Evolutionary conservation across 23 red algal genomes (phyloP), one percentile per base, ranked within the genome.

Genomic region (Agarophyton chilense): DNA sequence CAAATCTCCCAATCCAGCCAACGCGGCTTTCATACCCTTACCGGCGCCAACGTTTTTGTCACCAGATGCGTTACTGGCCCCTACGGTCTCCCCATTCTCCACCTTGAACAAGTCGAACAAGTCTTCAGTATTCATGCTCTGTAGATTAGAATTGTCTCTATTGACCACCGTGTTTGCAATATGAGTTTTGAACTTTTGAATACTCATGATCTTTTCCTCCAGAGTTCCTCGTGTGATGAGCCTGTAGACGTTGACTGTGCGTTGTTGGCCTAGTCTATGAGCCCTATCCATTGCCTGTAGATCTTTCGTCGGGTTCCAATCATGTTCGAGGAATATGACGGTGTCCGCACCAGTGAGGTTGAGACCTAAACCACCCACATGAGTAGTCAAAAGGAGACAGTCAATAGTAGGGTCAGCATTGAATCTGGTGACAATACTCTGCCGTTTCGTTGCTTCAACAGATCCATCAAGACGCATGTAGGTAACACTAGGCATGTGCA

Each of bases 221-320:
- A 98, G 74, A 28, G 96, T 95, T 25, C 88, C 93, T 25, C 94
- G 90, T 17, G 94, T 95, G 45, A 98, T 95, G 0, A 98, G 75
- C 0, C 93, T 83, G 51, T 94, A 93, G 29, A 98, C 96, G 60
- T 95, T 98, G 29, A 98, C 96, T 16, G 90, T 93, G 28, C 94
- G 82, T 53, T 88, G 94, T 77, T 98, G 96, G 36, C 96, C 96
- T 62, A 98, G 82, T 32, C 96, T 91, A 47, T 98, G 96, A 53
- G 96, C 96, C 41, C 96, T 42, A 72, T 98, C 96, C 96, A 98
- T 98, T 10, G 96, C 96, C 77, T 98, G 96, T 33, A 98, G 70
- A 73, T 98, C 96, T 36, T 93, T 95, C 12, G 94, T 91, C 6
- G 96, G 96, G 78, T 98, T 98, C 78, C 88, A 98, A 64, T 98